Evolutionary conservation across 1,284 basidiomycete genomes (phyloP).

Genomic region (Neolentinus lepideus): DNA sequence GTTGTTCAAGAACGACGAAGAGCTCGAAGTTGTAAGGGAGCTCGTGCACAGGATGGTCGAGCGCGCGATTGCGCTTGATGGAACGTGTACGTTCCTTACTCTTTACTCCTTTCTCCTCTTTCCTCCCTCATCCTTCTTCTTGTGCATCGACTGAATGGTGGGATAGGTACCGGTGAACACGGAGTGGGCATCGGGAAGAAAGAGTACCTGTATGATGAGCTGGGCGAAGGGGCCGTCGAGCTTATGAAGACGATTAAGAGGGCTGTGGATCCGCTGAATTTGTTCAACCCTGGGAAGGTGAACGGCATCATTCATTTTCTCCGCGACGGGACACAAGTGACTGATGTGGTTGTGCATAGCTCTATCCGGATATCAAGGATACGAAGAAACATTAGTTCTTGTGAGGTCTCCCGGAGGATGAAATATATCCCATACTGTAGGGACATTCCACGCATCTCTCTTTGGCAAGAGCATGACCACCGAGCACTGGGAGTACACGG

Average conservation of each 20-base stretch:
- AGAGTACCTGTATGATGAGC: constrained; percentile 66
- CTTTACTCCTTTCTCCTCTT: too few species aligned
- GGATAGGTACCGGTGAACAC: constrained; percentile 72
- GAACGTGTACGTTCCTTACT: constrained; percentile 70
- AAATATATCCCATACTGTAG: too few species aligned
- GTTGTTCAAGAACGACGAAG: constrained; percentile 57
- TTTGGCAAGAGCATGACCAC: not conserved
- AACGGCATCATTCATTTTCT: too few species aligned
- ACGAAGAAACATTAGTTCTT: too few species aligned
- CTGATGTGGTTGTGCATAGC: too few species aligned
- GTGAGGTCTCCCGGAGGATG: too few species aligned
- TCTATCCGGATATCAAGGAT: too few species aligned
- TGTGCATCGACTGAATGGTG: not conserved
- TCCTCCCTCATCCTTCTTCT: too few species aligned
- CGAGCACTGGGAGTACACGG: not conserved
- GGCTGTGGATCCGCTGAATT: constrained; percentile 65
- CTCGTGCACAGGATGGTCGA: constrained; percentile 64
- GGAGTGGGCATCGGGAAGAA: constrained; percentile 84
- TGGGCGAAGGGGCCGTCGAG: constrained; percentile 76
- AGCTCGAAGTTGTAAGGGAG: constrained; percentile 40
- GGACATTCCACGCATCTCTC: too few species aligned
- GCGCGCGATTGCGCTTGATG: constrained; percentile 68
- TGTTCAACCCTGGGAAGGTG: constrained; percentile 87
- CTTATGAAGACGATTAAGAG: constrained; percentile 82
- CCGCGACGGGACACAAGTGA: too few species aligned